These are phyloP conservation scores for Blastobotrys ciferrii DNA, from an alignment of 1,139 yeast genomes.

Conservation along the genomic window DNA sequence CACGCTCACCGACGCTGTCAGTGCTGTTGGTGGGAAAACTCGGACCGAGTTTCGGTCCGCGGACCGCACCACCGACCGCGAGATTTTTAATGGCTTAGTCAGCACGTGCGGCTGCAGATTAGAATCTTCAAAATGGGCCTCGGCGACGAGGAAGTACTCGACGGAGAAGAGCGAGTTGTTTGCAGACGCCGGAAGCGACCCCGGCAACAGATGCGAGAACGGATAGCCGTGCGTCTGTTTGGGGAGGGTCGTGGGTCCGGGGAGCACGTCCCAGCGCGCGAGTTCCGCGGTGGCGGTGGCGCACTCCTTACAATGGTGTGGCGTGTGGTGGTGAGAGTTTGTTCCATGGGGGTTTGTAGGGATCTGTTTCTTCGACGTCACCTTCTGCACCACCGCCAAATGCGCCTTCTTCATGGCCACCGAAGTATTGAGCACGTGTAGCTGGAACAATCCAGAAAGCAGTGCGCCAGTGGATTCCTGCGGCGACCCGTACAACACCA, in stretches of 20 bases:
- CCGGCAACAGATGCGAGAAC: conserved; percentile 88
- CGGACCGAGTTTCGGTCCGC: conserved; percentile 84
- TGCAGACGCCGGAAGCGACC: conserved; percentile 82
- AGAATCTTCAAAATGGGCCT: conserved; percentile 46
- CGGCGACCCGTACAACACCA: conserved; percentile 77
- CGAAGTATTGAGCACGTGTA: conserved; percentile 33
- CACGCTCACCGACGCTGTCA: conserved; percentile 78
- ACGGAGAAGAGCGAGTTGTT: conserved; percentile 54
- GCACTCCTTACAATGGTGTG: conserved; percentile 46
- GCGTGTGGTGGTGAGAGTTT: conserved; percentile 12
- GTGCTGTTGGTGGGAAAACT: conserved; percentile 93
- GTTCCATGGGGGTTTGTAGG: conserved; percentile 6
- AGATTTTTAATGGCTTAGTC: conserved; percentile 67
- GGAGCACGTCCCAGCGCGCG: conserved; percentile 86
- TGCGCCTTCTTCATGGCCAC: conserved; percentile 55
- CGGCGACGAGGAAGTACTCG: conserved; percentile 72
- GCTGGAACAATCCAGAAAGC: conserved; percentile 63
- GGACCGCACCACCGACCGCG: conserved; percentile 76
- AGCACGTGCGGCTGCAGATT: conserved; percentile 40
- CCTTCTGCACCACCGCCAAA: conserved; percentile 66
- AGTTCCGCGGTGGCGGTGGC: conserved; percentile 53
- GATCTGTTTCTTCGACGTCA: conserved; percentile 34
- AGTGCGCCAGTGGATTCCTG: conserved; percentile 82
- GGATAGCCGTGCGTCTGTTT: conserved; percentile 83
- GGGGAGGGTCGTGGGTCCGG: conserved; percentile 51